Evolutionary conservation across 495 filamentous ascomycete genomes (phyloP).

Genomic region (Lasiosphaeris hirsuta): DNA sequence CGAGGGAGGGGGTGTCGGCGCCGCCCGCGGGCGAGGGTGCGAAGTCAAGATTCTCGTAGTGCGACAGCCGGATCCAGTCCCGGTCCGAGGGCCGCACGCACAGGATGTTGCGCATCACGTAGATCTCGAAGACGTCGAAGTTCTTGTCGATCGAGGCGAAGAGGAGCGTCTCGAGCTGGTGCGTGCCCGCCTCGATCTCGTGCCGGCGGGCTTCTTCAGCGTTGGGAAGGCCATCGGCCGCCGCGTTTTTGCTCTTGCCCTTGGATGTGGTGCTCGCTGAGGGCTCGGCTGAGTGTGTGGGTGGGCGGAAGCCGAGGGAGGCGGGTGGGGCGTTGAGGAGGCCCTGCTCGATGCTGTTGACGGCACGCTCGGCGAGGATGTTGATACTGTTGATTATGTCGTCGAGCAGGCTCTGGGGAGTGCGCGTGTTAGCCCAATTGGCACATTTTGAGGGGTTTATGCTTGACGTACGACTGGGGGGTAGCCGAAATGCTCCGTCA

Average conservation of each 20-base stretch:
- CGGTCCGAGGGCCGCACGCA: slow-evolving; percentile 66
- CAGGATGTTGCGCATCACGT: slow-evolving; percentile 83
- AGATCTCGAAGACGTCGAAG: slow-evolving; percentile 95
- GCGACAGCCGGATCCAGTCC: slow-evolving; percentile 72
- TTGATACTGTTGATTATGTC: slow-evolving; percentile 97
- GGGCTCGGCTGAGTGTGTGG: slow-evolving; percentile 21
- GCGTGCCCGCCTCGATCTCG: slow-evolving; percentile 86
- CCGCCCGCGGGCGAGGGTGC: not conserved
- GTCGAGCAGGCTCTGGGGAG: slow-evolving; percentile 77
- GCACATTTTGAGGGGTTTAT: not conserved
- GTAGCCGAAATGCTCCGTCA: slow-evolving; percentile 95
- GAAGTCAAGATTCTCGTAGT: slow-evolving; percentile 66
- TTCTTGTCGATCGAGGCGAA: slow-evolving; percentile 93
- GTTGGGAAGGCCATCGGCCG: slow-evolving; percentile 3
- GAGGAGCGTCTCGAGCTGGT: slow-evolving; percentile 92
- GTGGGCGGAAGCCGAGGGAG: slow-evolving; percentile 67
- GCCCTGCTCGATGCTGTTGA: slow-evolving; percentile 77
- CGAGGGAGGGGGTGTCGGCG: slow-evolving; percentile 53
- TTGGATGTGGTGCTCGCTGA: too few species aligned
- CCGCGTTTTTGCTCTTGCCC: slow-evolving; percentile 25
- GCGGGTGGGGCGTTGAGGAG: slow-evolving; percentile 68
- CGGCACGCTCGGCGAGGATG: slow-evolving; percentile 78
- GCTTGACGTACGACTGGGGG: slow-evolving; percentile 72
- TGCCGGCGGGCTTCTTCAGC: slow-evolving; percentile 55
- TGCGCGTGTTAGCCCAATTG: slow-evolving; percentile 10